A percentile compares a stretch with the other conserved stretches of the same genome.
phyloP scores from a whole-genome alignment of 2,329 filamentous ascomycete genomes.

The Colletotrichum plurivorum region DNA sequence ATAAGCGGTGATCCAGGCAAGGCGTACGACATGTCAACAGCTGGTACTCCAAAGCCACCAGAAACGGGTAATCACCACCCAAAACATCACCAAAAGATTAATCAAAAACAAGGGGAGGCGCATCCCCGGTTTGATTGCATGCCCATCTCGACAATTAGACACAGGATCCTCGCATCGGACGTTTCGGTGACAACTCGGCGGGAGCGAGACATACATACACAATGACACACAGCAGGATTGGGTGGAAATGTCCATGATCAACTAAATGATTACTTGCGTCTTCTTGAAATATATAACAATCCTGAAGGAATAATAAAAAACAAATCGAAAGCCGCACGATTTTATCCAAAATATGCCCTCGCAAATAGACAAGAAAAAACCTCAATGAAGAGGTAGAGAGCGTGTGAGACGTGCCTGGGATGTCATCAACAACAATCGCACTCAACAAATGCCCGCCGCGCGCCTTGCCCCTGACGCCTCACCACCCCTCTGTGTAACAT shows the following conservation, averaged over 20 bases:
- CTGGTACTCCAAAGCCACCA: too few species aligned
- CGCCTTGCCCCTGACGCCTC: constrained; percentile 8
- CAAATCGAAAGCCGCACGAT: not conserved
- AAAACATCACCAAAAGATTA: too few species aligned
- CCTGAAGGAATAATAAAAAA: constrained; percentile 1
- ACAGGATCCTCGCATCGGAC: not conserved
- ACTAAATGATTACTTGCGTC: constrained; percentile 35
- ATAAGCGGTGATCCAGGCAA: not conserved
- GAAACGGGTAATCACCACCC: too few species aligned
- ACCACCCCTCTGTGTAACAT: constrained; percentile 17
- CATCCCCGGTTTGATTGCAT: too few species aligned
- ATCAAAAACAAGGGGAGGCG: too few species aligned
- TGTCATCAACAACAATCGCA: constrained; percentile 30
- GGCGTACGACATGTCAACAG: too few species aligned
- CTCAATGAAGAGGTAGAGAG: not conserved
- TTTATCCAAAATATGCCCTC: constrained; percentile 12
- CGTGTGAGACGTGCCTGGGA: constrained; percentile 5
- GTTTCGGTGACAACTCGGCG: too few species aligned
- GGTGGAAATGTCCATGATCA: constrained; percentile 25
- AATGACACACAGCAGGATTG: not conserved
- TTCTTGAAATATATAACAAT: constrained; percentile 33
- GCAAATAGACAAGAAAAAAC: constrained; percentile 10
- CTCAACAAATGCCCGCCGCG: constrained; percentile 22
- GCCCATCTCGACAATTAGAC: too few species aligned
- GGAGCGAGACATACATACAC: too few species aligned